These are phyloP conservation scores for Termitomyces titanicus DNA, from an alignment of 768 basidiomycete species.

Conservation along the genomic window DNA sequence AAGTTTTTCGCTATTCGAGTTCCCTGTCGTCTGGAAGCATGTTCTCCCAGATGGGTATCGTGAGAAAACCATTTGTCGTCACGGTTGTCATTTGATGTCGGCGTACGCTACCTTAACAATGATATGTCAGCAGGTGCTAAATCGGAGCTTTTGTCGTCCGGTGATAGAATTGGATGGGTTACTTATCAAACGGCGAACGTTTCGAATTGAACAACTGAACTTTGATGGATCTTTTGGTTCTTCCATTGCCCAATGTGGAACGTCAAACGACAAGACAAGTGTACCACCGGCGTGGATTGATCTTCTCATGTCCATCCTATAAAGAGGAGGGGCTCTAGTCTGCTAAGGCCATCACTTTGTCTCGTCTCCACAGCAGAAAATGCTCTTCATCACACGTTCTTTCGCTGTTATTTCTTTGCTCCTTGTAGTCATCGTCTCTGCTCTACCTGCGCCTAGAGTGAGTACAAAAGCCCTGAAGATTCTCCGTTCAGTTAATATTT, in stretches of 20 bases:
- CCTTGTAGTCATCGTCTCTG: slow-evolving; percentile 28
- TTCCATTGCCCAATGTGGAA: slow-evolving; percentile 27
- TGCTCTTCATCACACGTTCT: slow-evolving; percentile 32
- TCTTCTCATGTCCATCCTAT: slow-evolving; percentile 31
- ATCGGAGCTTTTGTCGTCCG: slow-evolving; percentile 1
- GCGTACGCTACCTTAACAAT: not conserved
- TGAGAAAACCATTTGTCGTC: slow-evolving; percentile 6
- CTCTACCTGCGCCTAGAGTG: slow-evolving; percentile 32
- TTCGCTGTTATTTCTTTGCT: slow-evolving; percentile 30
- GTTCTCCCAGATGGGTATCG: slow-evolving; percentile 9
- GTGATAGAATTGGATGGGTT: not conserved
- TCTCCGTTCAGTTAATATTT: not conserved
- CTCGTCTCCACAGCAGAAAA: slow-evolving; percentile 20
- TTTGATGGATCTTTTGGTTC: slow-evolving; percentile 12
- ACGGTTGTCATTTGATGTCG: slow-evolving; percentile 4
- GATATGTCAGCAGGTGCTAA: not conserved
- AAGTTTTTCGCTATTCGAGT: slow-evolving; percentile 4
- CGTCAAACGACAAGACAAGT: slow-evolving; percentile 25
- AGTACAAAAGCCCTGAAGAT: not conserved
- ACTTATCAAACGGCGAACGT: not conserved
- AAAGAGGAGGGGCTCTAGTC: slow-evolving; percentile 25
- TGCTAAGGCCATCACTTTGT: slow-evolving; percentile 20
- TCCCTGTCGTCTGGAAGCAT: slow-evolving; percentile 13
- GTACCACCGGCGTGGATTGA: slow-evolving; percentile 26
- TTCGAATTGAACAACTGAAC: not conserved